Evolutionary conservation across 148 eudicot species (phyloP).

Genomic region (Amaranthus palmeri): DNA sequence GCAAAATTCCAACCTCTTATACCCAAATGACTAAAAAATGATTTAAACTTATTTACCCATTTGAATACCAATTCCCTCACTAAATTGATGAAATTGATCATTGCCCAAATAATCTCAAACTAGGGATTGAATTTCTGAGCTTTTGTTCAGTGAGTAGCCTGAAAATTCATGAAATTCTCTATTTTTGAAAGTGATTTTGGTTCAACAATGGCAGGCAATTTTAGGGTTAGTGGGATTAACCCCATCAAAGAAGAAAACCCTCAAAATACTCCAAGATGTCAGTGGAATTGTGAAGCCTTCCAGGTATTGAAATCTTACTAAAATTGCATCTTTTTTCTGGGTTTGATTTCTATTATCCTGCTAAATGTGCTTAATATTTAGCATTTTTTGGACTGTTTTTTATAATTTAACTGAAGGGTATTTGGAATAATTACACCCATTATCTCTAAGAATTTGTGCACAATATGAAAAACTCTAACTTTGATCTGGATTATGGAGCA

Average conservation of each 20-base stretch:
- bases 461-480: too few relatives aligned
- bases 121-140: neutral
- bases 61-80: neutral
- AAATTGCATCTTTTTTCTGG: neutral
- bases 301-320: constrained; percentile 9
- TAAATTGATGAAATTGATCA: neutral
- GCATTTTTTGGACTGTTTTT: too few relatives aligned
- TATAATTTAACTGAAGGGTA: too few relatives aligned
- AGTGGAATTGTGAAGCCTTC: constrained; percentile 34
- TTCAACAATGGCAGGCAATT: constrained; percentile 29
- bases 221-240: constrained; percentile 39
- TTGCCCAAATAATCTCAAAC: too few relatives aligned
- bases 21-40: too few relatives aligned
- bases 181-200: neutral
- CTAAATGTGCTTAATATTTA: neutral
- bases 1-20: too few relatives aligned
- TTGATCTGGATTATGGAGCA: too few relatives aligned
- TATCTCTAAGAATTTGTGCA: too few relatives aligned
- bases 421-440: too few relatives aligned
- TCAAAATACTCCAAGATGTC: constrained; percentile 26
- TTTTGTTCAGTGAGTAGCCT: too few relatives aligned
- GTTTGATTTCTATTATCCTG: neutral
- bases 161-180: neutral
- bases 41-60: too few relatives aligned
- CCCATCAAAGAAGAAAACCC: constrained; percentile 42